Evolutionary conservation across 1,284 basidiomycete species (phyloP).

Genomic region (Albatrellus sp.): DNA sequence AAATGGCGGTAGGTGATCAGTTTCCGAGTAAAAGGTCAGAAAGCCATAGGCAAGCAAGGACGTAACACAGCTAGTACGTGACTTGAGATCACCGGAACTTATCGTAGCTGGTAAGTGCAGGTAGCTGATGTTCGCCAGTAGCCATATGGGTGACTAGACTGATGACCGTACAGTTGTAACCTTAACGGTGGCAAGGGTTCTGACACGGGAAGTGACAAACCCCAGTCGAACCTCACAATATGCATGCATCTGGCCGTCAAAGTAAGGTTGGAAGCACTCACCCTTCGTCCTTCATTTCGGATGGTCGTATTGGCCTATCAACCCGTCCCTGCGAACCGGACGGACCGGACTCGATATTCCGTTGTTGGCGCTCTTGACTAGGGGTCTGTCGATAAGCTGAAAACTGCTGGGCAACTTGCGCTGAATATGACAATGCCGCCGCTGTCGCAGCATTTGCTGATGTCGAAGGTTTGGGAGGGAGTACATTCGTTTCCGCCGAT

Average conservation of each 20-base stretch:
- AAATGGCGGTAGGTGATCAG: slow-evolving; percentile 18
- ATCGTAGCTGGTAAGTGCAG: slow-evolving; percentile 20
- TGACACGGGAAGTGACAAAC: background rate
- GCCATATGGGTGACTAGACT: slow-evolving; percentile 11
- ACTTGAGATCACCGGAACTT: slow-evolving; percentile 12
- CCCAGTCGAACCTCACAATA: background rate
- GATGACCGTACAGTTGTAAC: background rate
- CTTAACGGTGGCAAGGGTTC: background rate
- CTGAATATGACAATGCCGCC: slow-evolving; percentile 44
- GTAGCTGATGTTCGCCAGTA: slow-evolving; percentile 9
- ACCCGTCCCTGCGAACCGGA: slow-evolving; percentile 2
- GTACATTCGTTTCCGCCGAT: background rate
- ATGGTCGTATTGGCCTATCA: slow-evolving; percentile 35
- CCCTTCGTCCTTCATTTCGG: slow-evolving; percentile 91
- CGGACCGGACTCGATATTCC: slow-evolving; percentile 11
- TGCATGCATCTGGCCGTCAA: background rate
- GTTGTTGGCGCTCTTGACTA: slow-evolving; percentile 51
- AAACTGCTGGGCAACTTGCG: slow-evolving; percentile 61
- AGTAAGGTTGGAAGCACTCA: slow-evolving; percentile 24
- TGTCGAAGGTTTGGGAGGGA: slow-evolving; percentile 17
- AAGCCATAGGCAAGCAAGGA: slow-evolving; percentile 12
- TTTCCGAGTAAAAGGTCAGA: slow-evolving; percentile 19
- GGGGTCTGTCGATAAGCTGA: slow-evolving; percentile 57
- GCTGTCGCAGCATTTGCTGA: slow-evolving; percentile 10
- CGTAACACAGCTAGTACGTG: slow-evolving; percentile 5